These are phyloP conservation scores for Rhypophila decipiens DNA, from an alignment of 495 filamentous ascomycete genomes.

Conservation along the genomic window DNA sequence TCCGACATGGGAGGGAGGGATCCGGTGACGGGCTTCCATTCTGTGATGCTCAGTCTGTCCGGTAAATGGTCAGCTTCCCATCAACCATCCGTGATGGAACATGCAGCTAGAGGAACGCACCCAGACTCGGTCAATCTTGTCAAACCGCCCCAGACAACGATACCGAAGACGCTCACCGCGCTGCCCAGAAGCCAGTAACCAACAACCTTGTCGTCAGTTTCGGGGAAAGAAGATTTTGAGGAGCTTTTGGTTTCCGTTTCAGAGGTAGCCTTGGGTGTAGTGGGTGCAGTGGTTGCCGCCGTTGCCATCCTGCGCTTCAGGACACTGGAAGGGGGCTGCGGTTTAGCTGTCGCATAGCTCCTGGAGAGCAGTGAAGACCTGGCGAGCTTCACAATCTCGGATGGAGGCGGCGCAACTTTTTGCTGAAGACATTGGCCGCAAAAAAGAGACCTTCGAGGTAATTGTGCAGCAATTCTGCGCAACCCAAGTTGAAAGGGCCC, in stretches of 20 bases:
- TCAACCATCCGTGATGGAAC: background rate
- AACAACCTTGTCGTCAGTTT: conserved; percentile 63
- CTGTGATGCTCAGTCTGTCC: conserved; percentile 85
- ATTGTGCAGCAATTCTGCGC: conserved; percentile 44
- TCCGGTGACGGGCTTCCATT: conserved; percentile 97
- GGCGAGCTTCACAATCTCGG: conserved; percentile 7
- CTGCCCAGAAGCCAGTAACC: conserved; percentile 92
- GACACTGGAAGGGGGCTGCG: background rate
- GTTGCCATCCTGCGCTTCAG: conserved; percentile 1
- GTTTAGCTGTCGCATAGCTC: conserved; percentile 13
- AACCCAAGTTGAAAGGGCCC: conserved; percentile 43
- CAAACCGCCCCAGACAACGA: conserved; percentile 90
- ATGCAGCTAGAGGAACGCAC: conserved; percentile 39
- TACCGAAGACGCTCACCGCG: conserved; percentile 87
- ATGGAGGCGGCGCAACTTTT: conserved; percentile 20
- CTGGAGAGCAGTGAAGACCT: conserved; percentile 10
- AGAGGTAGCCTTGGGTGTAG: background rate
- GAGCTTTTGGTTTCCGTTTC: no score
- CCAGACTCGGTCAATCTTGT: conserved; percentile 94
- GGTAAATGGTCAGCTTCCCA: conserved; percentile 2
- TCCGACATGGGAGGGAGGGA: conserved; percentile 74
- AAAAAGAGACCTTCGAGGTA: conserved; percentile 51
- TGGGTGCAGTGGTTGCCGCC: background rate
- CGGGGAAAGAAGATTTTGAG: conserved; percentile 53
- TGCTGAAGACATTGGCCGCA: conserved; percentile 57